Base-by-base conservation (phyloP, 805 yeast species). In the Yamadazyma sp. region DNA sequence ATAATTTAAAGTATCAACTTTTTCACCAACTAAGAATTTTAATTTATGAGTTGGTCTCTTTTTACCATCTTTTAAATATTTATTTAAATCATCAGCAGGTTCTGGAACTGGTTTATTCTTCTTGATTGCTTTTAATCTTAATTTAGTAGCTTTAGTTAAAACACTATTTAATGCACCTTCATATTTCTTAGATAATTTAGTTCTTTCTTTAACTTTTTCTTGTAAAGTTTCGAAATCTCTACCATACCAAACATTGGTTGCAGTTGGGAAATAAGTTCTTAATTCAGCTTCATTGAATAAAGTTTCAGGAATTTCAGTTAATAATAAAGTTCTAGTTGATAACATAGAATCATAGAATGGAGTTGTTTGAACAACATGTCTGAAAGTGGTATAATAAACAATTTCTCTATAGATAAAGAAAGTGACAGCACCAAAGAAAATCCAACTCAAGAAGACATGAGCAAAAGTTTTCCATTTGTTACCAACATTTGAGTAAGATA, bases 41-140 rank as follows among this genome's bases (percentile, higher is more conserved):
- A 87, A 71, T 44, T 76, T 76, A 60, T 86, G 91, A 22, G 86
- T 81, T 31, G 97, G 97, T 48, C 91, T 75, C 67, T 87, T 88
- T 47, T 65, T 65, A 26, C 70, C 71, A 40, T 65, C 69, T 60
- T 83, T 82, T 42, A 87, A 77, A 56, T 85, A 87, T 28, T 78
- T 68, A 43, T 70, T 67, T 31, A 80, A 50, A 42, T 73, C 80
- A 51, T 79, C 69, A 35, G 66, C 72, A 4, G 83, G 80, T 43
- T 69, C 71, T 14, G 83, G 80, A 14, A 66, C 53, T 9, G 73
- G 69, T 49, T 73, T 66, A 23, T 69, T 65, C 56, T 82, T 81
- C 59, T 83, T 82, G 35, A 67, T 54, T 17, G 75, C 66, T 55
- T 82, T 81, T 30, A 58, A 50, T 51, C 76, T 76, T 40, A 65